These are phyloP conservation scores for Lactarius indigo DNA, from an alignment of 768 basidiomycete species.

Conservation along the genomic window DNA sequence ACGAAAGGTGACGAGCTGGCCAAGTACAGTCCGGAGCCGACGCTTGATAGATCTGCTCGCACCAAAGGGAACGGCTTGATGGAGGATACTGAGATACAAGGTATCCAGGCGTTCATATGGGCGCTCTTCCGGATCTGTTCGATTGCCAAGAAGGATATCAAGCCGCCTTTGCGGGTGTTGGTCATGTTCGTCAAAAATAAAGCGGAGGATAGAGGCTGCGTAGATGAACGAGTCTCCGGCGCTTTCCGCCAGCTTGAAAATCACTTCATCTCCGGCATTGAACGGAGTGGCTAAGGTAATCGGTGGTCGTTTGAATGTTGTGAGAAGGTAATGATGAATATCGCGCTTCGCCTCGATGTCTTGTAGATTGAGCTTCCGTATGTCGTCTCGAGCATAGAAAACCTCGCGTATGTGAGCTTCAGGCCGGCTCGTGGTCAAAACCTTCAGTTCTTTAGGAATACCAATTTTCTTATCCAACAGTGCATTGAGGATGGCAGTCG, in stretches of 20 bases:
- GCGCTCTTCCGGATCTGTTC: not conserved
- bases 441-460: not conserved
- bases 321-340: not conserved
- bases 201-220: not conserved
- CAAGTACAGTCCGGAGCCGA: not conserved
- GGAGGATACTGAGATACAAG: not conserved
- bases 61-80: not conserved
- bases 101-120: not conserved
- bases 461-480: not conserved
- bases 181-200: not conserved
- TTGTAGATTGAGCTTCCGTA: not conserved
- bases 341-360: not conserved
- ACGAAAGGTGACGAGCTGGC: not conserved
- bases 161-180: not conserved
- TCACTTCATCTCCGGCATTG: not conserved
- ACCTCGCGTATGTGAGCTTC: not conserved
- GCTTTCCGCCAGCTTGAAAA: not conserved
- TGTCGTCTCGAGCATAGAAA: not conserved
- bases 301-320: not conserved
- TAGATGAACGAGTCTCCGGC: not conserved
- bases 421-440: not conserved
- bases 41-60: not conserved
- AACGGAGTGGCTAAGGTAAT: not conserved
- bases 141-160: not conserved
- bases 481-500: not conserved